Evolutionary conservation across 75 land plant species (phyloP), one percentile per base, ranked within the genome.

Genomic region (Sequoia sempervirens): DNA sequence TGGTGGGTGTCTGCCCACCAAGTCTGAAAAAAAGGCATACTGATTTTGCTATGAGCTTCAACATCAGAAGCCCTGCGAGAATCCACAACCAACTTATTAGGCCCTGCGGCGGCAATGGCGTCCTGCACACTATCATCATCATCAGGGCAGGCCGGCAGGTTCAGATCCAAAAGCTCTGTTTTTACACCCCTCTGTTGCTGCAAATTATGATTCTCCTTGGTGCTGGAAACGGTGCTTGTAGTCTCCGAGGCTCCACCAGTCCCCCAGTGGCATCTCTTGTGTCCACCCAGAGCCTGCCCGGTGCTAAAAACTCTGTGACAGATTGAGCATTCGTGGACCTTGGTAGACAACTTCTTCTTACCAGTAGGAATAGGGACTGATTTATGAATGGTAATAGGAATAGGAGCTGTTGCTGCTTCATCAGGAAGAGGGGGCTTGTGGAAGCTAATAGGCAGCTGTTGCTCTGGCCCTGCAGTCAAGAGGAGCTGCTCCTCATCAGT

Each of bases 231-330:
- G 15, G 82, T 54, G 82, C 66, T 54, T 11, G 82, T 54, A 17
- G 82, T 47, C 26, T 47, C 66, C 23, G 82, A 47, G 28, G 18
- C 20, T 18, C 82, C 82, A 13, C 54, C 82, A n/a, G 66, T 47
- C 11, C 68, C 82, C 91, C 92, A 88, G 75, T 91, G 93, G 36
- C 93, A 88, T 66, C 93, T 75, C 90, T 90, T 91, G 85, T 91
- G 92, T 20, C 92, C 92, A 32, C 92, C 92, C 52, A 91, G 83
- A 12, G 92, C 92, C 79, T 91, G 93, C 15, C 93, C 93, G 0
- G 92, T 84, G 76, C 79, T 68, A 81, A 91, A 91, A 30, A 84
- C 88, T 38, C 88, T 85, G 79, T 88, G 88, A 74, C 93, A 91
- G 73, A 90, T 90, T 37, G 92, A 84, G 84, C 93, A 91, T 79